phyloP scores from a whole-genome alignment of 495 filamentous ascomycete genomes.

The Pyrenula massariospora region DNA sequence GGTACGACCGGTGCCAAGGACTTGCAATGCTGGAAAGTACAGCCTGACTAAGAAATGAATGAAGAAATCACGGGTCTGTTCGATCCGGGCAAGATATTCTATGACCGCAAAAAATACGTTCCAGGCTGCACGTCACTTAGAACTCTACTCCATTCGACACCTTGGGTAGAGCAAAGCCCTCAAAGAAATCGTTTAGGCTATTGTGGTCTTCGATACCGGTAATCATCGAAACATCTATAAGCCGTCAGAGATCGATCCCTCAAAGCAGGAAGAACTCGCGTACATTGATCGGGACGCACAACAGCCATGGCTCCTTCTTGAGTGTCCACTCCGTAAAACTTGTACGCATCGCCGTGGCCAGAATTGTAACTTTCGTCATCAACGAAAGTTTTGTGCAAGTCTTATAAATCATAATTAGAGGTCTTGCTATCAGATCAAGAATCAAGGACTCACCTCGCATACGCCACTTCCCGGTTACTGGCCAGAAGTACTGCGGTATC shows the following conservation, averaged over 20 bases:
- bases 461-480: conserved; percentile 43
- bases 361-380: conserved; percentile 58
- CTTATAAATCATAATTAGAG: conserved; percentile 6
- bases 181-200: conserved; percentile 28
- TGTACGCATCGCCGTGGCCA: conserved; percentile 53
- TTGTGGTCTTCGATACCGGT: conserved; percentile 20
- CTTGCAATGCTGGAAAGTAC: no score
- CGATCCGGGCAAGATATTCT: no score
- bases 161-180: conserved; percentile 11
- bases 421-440: background rate
- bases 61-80: no score
- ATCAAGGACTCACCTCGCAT: conserved; percentile 35
- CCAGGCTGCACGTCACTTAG: no score
- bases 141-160: background rate
- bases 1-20: no score
- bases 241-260: conserved; percentile 1
- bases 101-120: no score
- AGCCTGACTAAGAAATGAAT: no score
- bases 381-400: conserved; percentile 50
- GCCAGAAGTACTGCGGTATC: conserved; percentile 48
- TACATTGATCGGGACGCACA: conserved; percentile 60
- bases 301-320: conserved; percentile 43
- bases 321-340: conserved; percentile 44
- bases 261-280: conserved; percentile 18
- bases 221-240: conserved; percentile 25